Conservation (phyloP, 2,329 filamentous ascomycete genomes). For the Trichophyton simii region DNA sequence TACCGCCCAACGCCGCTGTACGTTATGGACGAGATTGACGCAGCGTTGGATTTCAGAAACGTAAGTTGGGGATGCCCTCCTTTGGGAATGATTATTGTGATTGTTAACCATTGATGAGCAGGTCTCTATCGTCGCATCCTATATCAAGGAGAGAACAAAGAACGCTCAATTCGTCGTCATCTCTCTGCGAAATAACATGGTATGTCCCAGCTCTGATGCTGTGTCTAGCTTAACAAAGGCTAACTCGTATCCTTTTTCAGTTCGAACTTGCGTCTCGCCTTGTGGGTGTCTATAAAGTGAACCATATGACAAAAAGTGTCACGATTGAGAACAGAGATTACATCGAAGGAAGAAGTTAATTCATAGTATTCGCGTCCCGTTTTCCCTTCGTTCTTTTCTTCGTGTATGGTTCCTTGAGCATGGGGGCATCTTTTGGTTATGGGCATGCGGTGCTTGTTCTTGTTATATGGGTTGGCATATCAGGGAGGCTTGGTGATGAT, state of each 20-base stretch:
- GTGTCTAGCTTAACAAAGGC: neutral
- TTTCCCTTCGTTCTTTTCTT: neutral
- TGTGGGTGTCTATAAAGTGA: conserved; percentile 98
- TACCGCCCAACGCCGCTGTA: conserved; percentile 96
- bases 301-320: conserved; percentile 93
- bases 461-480: neutral
- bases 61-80: conserved; percentile 47
- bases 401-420: neutral
- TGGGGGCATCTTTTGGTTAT: neutral
- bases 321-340: conserved; percentile 78
- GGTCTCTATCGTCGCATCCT: conserved; percentile 95
- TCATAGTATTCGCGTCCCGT: neutral
- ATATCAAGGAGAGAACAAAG: conserved; percentile 98
- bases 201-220: conserved; percentile 14
- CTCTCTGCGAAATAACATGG: conserved; percentile 94
- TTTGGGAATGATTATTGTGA: neutral
- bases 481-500: neutral
- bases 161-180: conserved; percentile 99
- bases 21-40: conserved; percentile 99
- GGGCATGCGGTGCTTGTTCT: neutral
- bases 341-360: conserved; percentile 30
- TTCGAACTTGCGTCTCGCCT: conserved; percentile 93
- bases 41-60: conserved; percentile 92
- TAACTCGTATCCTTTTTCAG: conserved; percentile 16
- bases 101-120: conserved; percentile 25